Conservation (phyloP, 257 asterid genomes). For the Pogostemon cablin region DNA sequence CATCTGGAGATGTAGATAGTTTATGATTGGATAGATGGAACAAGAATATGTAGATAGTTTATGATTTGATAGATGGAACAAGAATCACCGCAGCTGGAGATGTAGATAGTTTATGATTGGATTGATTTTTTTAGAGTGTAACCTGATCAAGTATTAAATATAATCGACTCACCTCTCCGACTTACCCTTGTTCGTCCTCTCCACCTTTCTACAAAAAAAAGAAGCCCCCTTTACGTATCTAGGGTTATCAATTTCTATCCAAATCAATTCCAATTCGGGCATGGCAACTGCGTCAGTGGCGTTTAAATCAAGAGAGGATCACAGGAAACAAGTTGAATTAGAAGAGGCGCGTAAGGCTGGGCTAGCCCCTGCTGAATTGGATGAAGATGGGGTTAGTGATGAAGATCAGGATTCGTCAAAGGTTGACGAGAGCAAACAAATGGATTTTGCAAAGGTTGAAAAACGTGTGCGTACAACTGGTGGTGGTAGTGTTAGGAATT, state of each 20-base stretch:
- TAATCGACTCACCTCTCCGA: too few species aligned
- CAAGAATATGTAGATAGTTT: too few species aligned
- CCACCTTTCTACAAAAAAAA: neutral
- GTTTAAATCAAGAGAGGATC: conserved; percentile 97
- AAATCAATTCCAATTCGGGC: conserved; percentile 11
- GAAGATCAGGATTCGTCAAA: conserved; percentile 76
- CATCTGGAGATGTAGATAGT: too few species aligned
- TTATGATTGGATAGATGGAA: too few species aligned
- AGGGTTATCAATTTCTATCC: conserved; percentile 17
- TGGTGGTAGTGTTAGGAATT: conserved; percentile 99
- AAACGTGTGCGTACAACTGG: conserved; percentile 99
- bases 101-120: too few species aligned
- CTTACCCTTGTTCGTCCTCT: neutral
- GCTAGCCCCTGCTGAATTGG: conserved; percentile 96
- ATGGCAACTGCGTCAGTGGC: conserved; percentile 94
- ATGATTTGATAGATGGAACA: too few species aligned
- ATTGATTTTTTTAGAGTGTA: too few species aligned
- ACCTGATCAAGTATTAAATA: too few species aligned
- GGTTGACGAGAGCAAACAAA: conserved; percentile 98
- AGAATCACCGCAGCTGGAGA: too few species aligned
- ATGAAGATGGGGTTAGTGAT: conserved; percentile 82
- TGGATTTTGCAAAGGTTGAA: conserved; percentile 98
- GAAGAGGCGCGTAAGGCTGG: conserved; percentile 99
- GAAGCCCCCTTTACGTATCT: neutral
- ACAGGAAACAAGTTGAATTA: conserved; percentile 83